These are phyloP conservation scores for Oxyria digyna DNA, from an alignment of 148 eudicot genomes.

Conservation along the genomic window DNA sequence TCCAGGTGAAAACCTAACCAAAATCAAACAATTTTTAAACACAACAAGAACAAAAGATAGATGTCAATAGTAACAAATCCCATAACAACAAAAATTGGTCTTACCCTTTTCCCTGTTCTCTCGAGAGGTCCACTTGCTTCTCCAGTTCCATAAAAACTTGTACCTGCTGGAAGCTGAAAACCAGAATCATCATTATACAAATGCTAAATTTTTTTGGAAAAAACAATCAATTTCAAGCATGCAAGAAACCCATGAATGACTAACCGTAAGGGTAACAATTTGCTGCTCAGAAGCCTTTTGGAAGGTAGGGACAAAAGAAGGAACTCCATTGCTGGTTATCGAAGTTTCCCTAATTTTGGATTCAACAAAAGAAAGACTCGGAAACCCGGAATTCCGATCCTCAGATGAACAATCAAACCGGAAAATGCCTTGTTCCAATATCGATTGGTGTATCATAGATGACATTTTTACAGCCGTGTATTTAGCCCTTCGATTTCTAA, in stretches of 20 bases:
- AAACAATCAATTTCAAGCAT: background rate
- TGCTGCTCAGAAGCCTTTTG: slow-evolving; percentile 58
- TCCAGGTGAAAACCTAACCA: slow-evolving; percentile 80
- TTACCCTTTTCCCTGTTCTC: slow-evolving; percentile 87
- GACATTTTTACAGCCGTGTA: slow-evolving; percentile 1
- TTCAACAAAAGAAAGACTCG: slow-evolving; percentile 68
- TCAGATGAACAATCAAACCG: slow-evolving; percentile 78
- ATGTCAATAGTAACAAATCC: background rate
- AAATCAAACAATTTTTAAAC: slow-evolving; percentile 4
- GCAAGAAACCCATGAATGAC: background rate
- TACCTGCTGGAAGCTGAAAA: slow-evolving; percentile 62
- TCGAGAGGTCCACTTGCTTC: slow-evolving; percentile 97
- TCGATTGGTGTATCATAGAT: slow-evolving; percentile 67
- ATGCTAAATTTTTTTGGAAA: background rate
- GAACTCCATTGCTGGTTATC: slow-evolving; percentile 31
- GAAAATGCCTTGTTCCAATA: slow-evolving; percentile 81
- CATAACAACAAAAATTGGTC: slow-evolving; percentile 11
- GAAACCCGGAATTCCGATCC: slow-evolving; percentile 60
- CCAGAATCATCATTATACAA: background rate
- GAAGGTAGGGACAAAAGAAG: slow-evolving; percentile 53
- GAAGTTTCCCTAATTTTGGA: slow-evolving; percentile 57
- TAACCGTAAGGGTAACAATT: slow-evolving; percentile 59
- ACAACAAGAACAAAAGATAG: background rate
- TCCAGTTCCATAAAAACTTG: slow-evolving; percentile 97
- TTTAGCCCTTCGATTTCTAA: background rate